phyloP scores from a whole-genome alignment of 2,329 filamentous ascomycete species.

The Cladosporium sp. region DNA sequence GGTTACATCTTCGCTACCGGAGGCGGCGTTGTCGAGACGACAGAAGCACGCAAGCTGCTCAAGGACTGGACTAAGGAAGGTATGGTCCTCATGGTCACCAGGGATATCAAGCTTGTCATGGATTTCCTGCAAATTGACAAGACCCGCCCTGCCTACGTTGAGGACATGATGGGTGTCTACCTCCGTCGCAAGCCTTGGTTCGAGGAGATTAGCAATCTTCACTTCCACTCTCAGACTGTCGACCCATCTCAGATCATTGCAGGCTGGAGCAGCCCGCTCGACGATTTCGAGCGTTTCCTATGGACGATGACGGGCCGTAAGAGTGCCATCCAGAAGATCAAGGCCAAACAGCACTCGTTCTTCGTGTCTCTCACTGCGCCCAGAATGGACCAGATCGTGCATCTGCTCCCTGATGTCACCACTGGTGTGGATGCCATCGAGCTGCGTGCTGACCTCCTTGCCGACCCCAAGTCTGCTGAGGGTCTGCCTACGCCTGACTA shows the following conservation, averaged over 20 bases:
- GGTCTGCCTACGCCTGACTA: slow-evolving; percentile 64
- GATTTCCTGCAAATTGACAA: slow-evolving; percentile 84
- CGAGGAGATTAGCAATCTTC: slow-evolving; percentile 84
- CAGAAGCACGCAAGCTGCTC: slow-evolving; percentile 71
- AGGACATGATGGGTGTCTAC: slow-evolving; percentile 89
- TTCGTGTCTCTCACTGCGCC: slow-evolving; percentile 89
- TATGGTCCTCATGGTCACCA: slow-evolving; percentile 78
- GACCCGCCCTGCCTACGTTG: slow-evolving; percentile 83
- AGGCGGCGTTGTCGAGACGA: slow-evolving; percentile 83
- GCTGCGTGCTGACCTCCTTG: slow-evolving; percentile 81
- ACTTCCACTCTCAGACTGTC: slow-evolving; percentile 76
- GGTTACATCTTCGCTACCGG: slow-evolving; percentile 88
- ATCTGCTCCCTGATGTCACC: slow-evolving; percentile 63
- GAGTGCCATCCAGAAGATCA: slow-evolving; percentile 50
- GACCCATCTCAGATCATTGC: slow-evolving; percentile 33
- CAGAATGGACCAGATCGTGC: slow-evolving; percentile 57
- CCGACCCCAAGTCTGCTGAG: slow-evolving; percentile 56
- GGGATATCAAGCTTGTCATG: slow-evolving; percentile 81
- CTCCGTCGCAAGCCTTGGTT: slow-evolving; percentile 84
- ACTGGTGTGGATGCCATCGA: slow-evolving; percentile 91
- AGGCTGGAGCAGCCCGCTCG: slow-evolving; percentile 30
- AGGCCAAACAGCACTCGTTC: slow-evolving; percentile 68
- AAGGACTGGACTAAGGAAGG: slow-evolving; percentile 71
- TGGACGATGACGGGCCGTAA: slow-evolving; percentile 58
- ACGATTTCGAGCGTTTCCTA: slow-evolving; percentile 68